These are phyloP conservation scores for Plasmodium berghei DNA, from an alignment of 169 alveolate genomes.

Conservation along the genomic window DNA sequence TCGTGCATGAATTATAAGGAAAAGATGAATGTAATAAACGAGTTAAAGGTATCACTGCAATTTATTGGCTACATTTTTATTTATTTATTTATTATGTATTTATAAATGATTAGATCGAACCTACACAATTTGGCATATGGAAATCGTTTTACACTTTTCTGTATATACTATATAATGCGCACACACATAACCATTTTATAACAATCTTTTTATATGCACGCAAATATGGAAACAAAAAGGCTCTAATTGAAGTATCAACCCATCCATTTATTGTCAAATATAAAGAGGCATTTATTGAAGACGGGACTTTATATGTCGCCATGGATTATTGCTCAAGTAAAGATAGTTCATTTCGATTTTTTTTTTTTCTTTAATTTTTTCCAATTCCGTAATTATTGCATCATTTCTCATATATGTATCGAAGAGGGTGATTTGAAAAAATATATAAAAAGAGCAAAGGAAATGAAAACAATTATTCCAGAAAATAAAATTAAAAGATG, in stretches of 20 bases:
- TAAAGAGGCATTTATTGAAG: slow-evolving; percentile 74
- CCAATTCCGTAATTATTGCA: not conserved
- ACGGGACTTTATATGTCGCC: slow-evolving; percentile 39
- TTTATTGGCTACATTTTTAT: not conserved
- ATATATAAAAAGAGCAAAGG: slow-evolving; percentile 55
- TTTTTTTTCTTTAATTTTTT: not conserved
- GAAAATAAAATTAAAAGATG: slow-evolving; percentile 71
- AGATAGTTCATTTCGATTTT: not conserved
- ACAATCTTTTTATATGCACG: not conserved
- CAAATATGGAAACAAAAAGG: slow-evolving; percentile 11
- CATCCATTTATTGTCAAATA: slow-evolving; percentile 77
- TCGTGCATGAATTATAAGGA: slow-evolving; percentile 73
- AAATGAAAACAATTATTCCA: slow-evolving; percentile 53
- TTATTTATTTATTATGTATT: not conserved
- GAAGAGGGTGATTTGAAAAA: slow-evolving; percentile 68
- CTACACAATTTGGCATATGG: slow-evolving; percentile 2
- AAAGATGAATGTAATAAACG: slow-evolving; percentile 70
- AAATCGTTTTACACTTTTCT: not conserved
- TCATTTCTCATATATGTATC: not conserved
- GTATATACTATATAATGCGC: too few relatives aligned
- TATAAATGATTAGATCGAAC: not conserved
- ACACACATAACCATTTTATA: too few relatives aligned
- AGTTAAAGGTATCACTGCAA: slow-evolving; percentile 15
- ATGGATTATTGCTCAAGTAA: slow-evolving; percentile 75
- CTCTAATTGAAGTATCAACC: slow-evolving; percentile 62